A percentile compares a stretch with the other conserved stretches of the same genome.
Conservation (phyloP, 164 flowering plant genomes). For the Platanus orientalis region DNA sequence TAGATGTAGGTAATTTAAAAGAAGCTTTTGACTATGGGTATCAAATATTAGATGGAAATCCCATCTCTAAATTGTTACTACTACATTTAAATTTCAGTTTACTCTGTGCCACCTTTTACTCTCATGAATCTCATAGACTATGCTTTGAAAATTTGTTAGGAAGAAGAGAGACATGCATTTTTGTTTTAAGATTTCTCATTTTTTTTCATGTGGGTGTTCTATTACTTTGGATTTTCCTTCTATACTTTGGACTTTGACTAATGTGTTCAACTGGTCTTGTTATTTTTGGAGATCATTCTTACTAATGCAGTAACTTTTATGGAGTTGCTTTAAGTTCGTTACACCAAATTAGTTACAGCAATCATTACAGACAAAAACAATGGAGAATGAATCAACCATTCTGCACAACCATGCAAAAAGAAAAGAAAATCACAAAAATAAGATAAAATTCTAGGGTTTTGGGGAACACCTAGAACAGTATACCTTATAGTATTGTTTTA, state of each 20-base stretch:
- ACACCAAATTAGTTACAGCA: slow-evolving; percentile 31
- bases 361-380: slow-evolving; percentile 30
- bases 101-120: neutral
- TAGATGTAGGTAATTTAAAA: too few relatives aligned
- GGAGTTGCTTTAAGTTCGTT: slow-evolving; percentile 26
- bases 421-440: neutral
- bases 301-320: slow-evolving; percentile 23
- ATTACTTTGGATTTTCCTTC: neutral
- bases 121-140: too few relatives aligned
- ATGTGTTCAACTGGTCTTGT: too few relatives aligned
- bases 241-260: too few relatives aligned
- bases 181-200: neutral
- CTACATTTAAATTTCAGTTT: neutral
- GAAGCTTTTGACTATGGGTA: too few relatives aligned
- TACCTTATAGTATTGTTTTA: slow-evolving; percentile 1
- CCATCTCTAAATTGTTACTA: too few relatives aligned
- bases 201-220: slow-evolving; percentile 12
- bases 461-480: slow-evolving; percentile 11
- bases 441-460: slow-evolving; percentile 15
- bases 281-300: too few relatives aligned
- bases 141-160: neutral
- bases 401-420: slow-evolving; percentile 19
- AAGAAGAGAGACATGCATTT: slow-evolving; percentile 1
- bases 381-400: slow-evolving; percentile 10
- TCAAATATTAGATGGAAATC: too few relatives aligned